These are phyloP conservation scores for Pseudofabraea citricarpa DNA, from an alignment of 2,329 filamentous ascomycete species.

Conservation along the genomic window DNA sequence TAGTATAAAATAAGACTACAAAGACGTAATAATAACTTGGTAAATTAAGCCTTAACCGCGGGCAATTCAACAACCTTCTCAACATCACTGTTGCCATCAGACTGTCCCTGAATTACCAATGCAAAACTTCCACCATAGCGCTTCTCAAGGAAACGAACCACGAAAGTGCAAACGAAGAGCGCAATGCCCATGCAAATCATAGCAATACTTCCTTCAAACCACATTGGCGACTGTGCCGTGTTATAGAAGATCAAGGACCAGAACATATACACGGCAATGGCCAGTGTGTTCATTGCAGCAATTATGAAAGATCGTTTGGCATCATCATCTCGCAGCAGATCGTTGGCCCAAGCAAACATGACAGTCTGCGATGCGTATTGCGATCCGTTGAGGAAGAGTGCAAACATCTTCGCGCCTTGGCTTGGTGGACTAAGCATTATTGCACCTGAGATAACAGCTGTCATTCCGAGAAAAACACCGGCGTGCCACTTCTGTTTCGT, in stretches of 20 bases:
- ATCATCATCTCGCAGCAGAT: conserved; percentile 58
- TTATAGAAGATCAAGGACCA: conserved; percentile 68
- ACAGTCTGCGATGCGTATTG: conserved; percentile 67
- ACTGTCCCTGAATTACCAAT: background rate
- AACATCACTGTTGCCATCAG: background rate
- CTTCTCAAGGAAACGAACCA: background rate
- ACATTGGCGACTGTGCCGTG: conserved; percentile 53
- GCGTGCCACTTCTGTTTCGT: conserved; percentile 56
- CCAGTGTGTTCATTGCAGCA: conserved; percentile 64
- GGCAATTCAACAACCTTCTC: background rate
- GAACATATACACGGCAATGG: conserved; percentile 64
- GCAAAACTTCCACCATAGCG: background rate
- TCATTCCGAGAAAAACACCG: conserved; percentile 58
- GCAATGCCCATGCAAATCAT: conserved; percentile 2
- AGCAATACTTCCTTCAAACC: background rate
- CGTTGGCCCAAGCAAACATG: conserved; percentile 71
- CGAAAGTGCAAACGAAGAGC: background rate
- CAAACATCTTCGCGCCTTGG: conserved; percentile 48
- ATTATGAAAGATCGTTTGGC: conserved; percentile 59
- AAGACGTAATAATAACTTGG: background rate
- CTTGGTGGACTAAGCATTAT: conserved; percentile 45
- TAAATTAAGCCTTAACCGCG: background rate
- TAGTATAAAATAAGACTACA: background rate
- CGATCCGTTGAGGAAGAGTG: conserved; percentile 62
- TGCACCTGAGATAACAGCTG: conserved; percentile 52